Evolutionary conservation across 2,329 filamentous ascomycete genomes (phyloP).

Genomic region (Fusarium begoniae): DNA sequence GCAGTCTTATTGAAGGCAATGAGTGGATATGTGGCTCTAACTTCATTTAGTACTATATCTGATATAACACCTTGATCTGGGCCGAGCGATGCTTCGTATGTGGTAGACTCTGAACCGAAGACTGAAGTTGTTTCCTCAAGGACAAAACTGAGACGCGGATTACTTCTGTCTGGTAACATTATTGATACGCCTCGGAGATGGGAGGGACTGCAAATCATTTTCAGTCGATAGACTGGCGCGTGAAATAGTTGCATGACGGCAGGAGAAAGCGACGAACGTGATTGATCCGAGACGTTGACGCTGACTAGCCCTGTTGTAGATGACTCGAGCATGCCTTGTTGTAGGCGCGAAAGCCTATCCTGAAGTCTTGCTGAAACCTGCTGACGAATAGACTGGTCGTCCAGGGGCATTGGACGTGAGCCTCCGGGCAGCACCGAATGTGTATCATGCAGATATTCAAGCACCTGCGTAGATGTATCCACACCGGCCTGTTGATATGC

Average conservation of each 20-base stretch:
- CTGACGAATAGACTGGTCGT: not conserved
- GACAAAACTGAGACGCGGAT: not conserved
- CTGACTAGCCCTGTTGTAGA: not conserved
- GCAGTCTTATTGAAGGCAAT: not conserved
- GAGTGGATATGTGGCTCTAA: not conserved
- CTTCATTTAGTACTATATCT: not conserved
- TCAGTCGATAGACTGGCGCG: slow-evolving; percentile 5
- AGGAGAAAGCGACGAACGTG: not conserved
- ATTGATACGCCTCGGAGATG: not conserved
- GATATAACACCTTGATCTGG: not conserved
- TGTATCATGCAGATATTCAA: slow-evolving; percentile 19
- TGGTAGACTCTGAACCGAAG: not conserved
- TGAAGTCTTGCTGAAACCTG: not conserved
- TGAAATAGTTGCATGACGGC: slow-evolving; percentile 5
- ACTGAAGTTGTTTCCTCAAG: not conserved
- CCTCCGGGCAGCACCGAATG: not conserved
- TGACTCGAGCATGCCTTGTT: not conserved
- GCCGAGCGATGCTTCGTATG: slow-evolving; percentile 1
- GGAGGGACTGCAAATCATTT: not conserved
- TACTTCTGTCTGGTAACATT: not conserved
- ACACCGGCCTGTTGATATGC: slow-evolving; percentile 15
- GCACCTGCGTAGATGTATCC: not conserved
- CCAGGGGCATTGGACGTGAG: not conserved
- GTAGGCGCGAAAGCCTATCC: not conserved
- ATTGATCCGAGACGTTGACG: slow-evolving; percentile 7